Evolutionary conservation across 352 stramenopile species (phyloP), one percentile per base, ranked within the genome.

Genomic region (Phytophthora hybrid): DNA sequence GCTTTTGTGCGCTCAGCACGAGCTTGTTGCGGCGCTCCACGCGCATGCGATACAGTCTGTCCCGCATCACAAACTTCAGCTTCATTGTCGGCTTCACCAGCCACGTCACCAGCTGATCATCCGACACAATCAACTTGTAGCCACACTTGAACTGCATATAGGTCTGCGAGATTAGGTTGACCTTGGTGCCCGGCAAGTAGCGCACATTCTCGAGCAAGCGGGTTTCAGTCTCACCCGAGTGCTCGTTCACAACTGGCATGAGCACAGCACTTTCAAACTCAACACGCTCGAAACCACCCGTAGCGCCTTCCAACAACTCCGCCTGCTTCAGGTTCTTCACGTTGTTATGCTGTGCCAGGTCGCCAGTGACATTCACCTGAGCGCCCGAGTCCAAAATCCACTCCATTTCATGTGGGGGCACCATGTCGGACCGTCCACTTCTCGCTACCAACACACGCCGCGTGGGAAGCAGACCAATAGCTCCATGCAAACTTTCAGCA

Each of bases 101-200:
- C 58, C 58, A 56, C 3, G 58, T 41, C n/a, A 37, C 32, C 19
- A 55, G 26, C 23, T 64, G 39, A 44, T 46, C 39, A 23, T 55
- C 37, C 3, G 58, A 56, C 23, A 44, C 23, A 18, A 21, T 16
- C 26, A 64, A 23, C 23, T 64, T 54, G 39, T 54, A 64, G 19
- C 26, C 58, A 37, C 58, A 64, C 14, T 23, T 11, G 16, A 64
- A 64, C 41, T 54, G 39, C 39, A 64, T 64, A 21, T 64, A 64
- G 8, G 58, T 46, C 26, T 55, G 23, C 39, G 39, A 64, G 21
- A 55, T 53, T 8, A 64, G n/a, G 14, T 54, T 64, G 16, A 64
- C 39, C 23, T 55, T 64, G 23, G 58, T 46, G 10, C 58, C 58
- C 26, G 34, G 39, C 13, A 3, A 39, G 14, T 64, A 64, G 58